Percentiles rank a stretch among this genome's conserved stretches.
Conservation (phyloP, 441 rosid species). For the Pelargonium cotyledonis region DNA sequence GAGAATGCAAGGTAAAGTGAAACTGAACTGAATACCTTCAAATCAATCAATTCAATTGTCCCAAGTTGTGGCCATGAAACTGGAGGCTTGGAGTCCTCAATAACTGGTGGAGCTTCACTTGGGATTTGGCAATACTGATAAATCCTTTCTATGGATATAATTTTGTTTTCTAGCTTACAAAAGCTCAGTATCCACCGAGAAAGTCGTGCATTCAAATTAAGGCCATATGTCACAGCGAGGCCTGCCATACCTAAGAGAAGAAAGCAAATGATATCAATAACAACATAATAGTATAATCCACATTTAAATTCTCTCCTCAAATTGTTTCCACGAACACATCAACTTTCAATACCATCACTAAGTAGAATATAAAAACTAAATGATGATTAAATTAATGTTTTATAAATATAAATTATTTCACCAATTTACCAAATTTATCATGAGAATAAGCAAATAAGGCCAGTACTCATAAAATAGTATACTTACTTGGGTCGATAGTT, state of each 20-base stretch:
- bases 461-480: conserved; percentile 7
- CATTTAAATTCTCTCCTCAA: not conserved
- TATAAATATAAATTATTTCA: conserved; percentile 1
- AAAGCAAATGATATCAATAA: conserved; percentile 20
- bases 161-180: conserved; percentile 98
- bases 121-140: conserved; percentile 92
- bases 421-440: not conserved
- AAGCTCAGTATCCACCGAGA: conserved; percentile 99
- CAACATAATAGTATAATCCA: conserved; percentile 7
- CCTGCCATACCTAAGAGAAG: conserved; percentile 91
- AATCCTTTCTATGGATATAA: conserved; percentile 93
- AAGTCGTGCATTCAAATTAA: conserved; percentile 89
- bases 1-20: conserved; percentile 4
- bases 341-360: conserved; percentile 4
- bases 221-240: conserved; percentile 98
- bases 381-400: not conserved
- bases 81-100: conserved; percentile 64
- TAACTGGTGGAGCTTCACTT: conserved; percentile 61
- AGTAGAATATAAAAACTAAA: not conserved
- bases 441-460: conserved; percentile 8
- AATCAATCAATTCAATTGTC: conserved; percentile 66
- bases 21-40: conserved; percentile 49
- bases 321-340: conserved; percentile 1
- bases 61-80: conserved; percentile 87
- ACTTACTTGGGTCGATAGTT: conserved; percentile 96